Base-by-base conservation (phyloP, 441 rosid species). In the Bocquillonia castaneifolia region DNA sequence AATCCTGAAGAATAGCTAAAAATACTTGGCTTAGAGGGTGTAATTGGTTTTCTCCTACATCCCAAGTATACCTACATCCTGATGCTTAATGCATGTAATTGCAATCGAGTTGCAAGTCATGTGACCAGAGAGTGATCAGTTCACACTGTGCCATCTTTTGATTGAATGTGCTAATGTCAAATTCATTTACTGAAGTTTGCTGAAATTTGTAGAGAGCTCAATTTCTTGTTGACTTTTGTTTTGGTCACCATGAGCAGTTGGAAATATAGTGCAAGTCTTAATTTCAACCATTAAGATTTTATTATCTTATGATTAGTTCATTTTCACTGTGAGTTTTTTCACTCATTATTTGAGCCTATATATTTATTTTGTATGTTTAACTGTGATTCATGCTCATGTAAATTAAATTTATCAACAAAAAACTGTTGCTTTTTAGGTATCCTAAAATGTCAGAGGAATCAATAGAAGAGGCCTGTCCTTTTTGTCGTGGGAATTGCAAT, bases 401-500 rank as follows among this genome's bases (percentile, higher is more conserved):
- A 13, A 37, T 59, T 37, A 22, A 22, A 8, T 13, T 39, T 60
- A 48, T 39, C n/a, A 1, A 14, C 12, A 2, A 22, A 40, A 13
- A 60, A 3, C 10, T 13, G 28, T 22, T 60, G 9, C 1, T 23
- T 45, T 36, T 60, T 64, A 82, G 86, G 86, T 85, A 83, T 62
- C 86, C 86, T 47, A 72, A 61, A 28, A 58, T 67, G 73, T 67
- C 77, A 17, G 82, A 77, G 72, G 80, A 79, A 23, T 82, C 68
- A 18, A 59, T 83, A 45, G 74, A 75, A 10, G 54, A 76, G 6
- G 66, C 62, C 66, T 85, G 86, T 65, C 86, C 85, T 25, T 55
- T 82, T 76, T 82, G 89, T 63, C 68, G 68, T 15, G 72, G 69
- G 9, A 82, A 77, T 73, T 82, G 86, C 75, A 85, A 83, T 73